Conservation (phyloP, 495 filamentous ascomycete genomes). For the Xylaria bambusicola region DNA sequence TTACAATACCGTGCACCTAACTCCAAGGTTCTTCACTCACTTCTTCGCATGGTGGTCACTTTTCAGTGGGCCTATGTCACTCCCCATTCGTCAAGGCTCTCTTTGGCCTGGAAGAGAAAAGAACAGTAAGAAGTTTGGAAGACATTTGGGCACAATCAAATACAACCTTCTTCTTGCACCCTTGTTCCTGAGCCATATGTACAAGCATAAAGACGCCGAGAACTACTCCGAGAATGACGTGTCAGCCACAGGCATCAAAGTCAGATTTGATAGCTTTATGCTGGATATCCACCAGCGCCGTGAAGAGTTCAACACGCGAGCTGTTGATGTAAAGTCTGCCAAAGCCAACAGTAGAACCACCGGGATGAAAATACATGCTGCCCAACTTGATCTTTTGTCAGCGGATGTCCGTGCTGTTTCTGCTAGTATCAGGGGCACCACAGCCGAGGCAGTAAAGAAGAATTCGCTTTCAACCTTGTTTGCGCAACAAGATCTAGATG, state of each 20-base stretch:
- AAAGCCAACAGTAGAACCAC: slow-evolving; percentile 72
- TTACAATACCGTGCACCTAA: slow-evolving; percentile 93
- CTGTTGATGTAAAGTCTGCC: slow-evolving; percentile 59
- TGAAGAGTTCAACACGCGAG: slow-evolving; percentile 82
- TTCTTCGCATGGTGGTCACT: slow-evolving; percentile 98
- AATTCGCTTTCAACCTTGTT: slow-evolving; percentile 53
- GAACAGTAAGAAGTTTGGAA: slow-evolving; percentile 96
- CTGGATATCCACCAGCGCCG: slow-evolving; percentile 93
- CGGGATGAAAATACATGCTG: slow-evolving; percentile 92
- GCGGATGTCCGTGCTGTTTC: slow-evolving; percentile 94
- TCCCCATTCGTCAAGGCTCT: slow-evolving; percentile 88
- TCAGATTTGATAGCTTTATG: slow-evolving; percentile 92
- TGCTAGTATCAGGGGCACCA: slow-evolving; percentile 80
- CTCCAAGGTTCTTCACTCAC: slow-evolving; percentile 93
- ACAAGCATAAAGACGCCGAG: slow-evolving; percentile 96
- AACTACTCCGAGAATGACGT: slow-evolving; percentile 79
- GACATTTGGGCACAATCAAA: slow-evolving; percentile 95
- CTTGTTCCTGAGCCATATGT: slow-evolving; percentile 92
- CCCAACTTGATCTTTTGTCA: slow-evolving; percentile 85
- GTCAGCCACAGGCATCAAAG: slow-evolving; percentile 90
- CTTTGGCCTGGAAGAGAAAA: slow-evolving; percentile 92
- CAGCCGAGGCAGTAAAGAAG: slow-evolving; percentile 68
- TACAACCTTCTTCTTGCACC: slow-evolving; percentile 92
- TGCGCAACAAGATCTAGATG: slow-evolving; percentile 49
- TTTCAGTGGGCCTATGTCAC: slow-evolving; percentile 91